Evolutionary conservation across 2,329 filamentous ascomycete species (phyloP), one percentile per base, ranked within the genome.

Genomic region (Trichoderma sp.): DNA sequence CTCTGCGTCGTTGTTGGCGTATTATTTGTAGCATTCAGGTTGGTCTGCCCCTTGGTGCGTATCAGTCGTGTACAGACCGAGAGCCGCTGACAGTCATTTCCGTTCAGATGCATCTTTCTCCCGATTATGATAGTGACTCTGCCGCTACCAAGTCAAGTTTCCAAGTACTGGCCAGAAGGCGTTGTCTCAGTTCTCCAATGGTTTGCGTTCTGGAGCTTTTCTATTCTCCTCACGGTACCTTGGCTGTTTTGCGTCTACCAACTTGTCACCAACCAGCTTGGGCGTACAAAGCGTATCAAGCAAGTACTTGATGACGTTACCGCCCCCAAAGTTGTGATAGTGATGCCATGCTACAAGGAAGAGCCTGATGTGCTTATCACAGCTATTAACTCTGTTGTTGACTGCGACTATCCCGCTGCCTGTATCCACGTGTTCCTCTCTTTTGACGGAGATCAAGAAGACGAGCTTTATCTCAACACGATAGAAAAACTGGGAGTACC

Each of bases 301-400:
- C 88, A 92, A 72, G 88, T 93, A 0, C 86, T 97, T 62, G 93
- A 97, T 78, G 93, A 96, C 77, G 83, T 88, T 3, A 94, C 91
- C 0, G 94, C 96, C 0, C 96, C 95, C 1, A 98, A 98, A 80
- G 92, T 97, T 19, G 93, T 97, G 72, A 92, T 98, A 70, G 91
- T 98, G 70, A 97, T 98, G 94, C 96, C 95, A 5, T 96, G 94
- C 76, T 98, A 97, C 83, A 93, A 96, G 76, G 96, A 98, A 77
- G 89, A 94, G 35, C 92, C 93, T 0, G 91, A 92, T 0, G 86
- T 97, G 14, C 85, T 98, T 58, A 85, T 97, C 68, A 92, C 91
- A 58, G 96, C 95, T 5, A 86, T 97, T 74, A 90, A 97, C 80
- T 97, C 95, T 0, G 90, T 98, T 40, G 93, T 97, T 63, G 92